Conservation (phyloP, 345 rosid genomes). For the Syzygium aqueum region DNA sequence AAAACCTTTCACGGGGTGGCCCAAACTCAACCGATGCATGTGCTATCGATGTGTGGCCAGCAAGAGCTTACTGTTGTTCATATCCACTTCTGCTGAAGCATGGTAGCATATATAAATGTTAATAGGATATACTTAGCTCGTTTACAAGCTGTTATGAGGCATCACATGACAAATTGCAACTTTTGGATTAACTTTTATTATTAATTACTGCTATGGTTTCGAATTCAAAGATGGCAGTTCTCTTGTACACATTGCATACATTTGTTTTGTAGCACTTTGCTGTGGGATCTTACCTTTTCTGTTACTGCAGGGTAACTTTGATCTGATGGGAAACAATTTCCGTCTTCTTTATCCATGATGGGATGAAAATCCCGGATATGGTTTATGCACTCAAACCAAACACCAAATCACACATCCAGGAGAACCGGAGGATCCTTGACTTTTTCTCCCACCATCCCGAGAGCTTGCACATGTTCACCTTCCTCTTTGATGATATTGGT, state of each 20-base stretch:
- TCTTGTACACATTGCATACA: background rate
- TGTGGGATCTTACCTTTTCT: background rate
- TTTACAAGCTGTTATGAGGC: too few relatives aligned
- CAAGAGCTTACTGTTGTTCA: too few relatives aligned
- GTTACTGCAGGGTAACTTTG: background rate
- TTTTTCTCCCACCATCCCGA: constrained; percentile 5
- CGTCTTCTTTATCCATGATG: constrained; percentile 6
- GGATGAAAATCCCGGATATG: constrained; percentile 3
- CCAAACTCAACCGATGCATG: too few relatives aligned
- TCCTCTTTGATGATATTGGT: background rate
- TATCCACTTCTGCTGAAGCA: too few relatives aligned
- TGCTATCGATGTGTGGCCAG: too few relatives aligned
- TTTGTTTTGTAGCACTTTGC: background rate
- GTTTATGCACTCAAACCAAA: constrained; percentile 1
- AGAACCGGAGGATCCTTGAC: constrained; percentile 9
- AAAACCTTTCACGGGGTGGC: too few relatives aligned
- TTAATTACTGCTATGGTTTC: background rate
- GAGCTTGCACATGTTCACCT: background rate
- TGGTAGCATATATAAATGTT: too few relatives aligned
- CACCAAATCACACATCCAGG: constrained; percentile 5
- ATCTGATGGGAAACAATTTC: constrained; percentile 4
- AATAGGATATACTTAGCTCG: too few relatives aligned
- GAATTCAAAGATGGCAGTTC: background rate
- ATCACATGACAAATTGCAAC: too few relatives aligned
- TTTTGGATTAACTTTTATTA: too few relatives aligned